Evolutionary conservation across 2,329 filamentous ascomycete species (phyloP).

Genomic region (Fusarium sp.): DNA sequence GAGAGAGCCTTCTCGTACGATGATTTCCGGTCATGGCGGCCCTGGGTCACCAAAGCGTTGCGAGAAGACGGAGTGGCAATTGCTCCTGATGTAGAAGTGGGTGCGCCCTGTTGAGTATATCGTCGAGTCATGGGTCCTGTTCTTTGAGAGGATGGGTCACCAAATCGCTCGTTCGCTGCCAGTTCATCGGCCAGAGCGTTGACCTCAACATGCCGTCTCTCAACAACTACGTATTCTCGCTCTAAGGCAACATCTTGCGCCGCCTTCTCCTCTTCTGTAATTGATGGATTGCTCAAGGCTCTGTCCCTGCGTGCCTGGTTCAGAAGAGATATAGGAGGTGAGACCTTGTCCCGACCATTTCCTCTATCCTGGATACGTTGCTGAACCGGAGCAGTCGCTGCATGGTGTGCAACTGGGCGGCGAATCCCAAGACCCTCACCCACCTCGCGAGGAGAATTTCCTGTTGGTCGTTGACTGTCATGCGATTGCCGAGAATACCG

Average conservation of each 20-base stretch:
- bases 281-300: constrained; percentile 41
- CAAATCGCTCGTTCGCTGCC: constrained; percentile 79
- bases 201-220: constrained; percentile 94
- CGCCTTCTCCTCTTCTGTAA: constrained; percentile 73
- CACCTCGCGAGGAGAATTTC: constrained; percentile 57
- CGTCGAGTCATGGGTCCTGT: constrained; percentile 75
- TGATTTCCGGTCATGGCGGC: constrained; percentile 77
- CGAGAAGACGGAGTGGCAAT: constrained; percentile 73
- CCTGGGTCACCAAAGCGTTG: constrained; percentile 78
- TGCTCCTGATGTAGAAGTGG: constrained; percentile 75
- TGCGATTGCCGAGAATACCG: constrained; percentile 44
- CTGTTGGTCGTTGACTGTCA: constrained; percentile 44
- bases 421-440: constrained; percentile 63
- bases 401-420: constrained; percentile 57
- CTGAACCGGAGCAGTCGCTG: constrained; percentile 60
- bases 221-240: constrained; percentile 93
- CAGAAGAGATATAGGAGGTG: constrained; percentile 46
- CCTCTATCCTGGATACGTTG: constrained; percentile 43
- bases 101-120: constrained; percentile 79
- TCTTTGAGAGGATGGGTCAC: constrained; percentile 61
- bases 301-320: constrained; percentile 47
- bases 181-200: constrained; percentile 97
- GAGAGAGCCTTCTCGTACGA: constrained; percentile 84
- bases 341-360: constrained; percentile 37
- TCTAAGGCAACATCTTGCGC: constrained; percentile 91